Percentiles rank a stretch among this genome's conserved stretches.
Conservation (phyloP, 192 early-diverging fungal species). For the Entomortierella parvispora region DNA sequence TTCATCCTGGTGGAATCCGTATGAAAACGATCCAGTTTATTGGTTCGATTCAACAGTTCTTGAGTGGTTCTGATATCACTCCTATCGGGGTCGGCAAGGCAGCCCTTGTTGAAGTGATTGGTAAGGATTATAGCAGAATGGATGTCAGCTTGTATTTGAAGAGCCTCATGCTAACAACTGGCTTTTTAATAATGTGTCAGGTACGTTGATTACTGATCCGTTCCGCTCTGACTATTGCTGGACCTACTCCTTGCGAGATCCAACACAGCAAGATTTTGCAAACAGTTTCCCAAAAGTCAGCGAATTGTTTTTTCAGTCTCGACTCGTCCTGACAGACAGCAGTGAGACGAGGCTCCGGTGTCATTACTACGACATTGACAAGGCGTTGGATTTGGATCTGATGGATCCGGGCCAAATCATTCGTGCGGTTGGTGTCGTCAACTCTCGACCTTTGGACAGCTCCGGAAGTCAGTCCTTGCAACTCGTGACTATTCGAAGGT, state of each 20-base stretch:
- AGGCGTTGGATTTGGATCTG: too few species aligned
- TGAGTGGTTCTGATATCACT: not conserved
- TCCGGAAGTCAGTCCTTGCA: too few species aligned
- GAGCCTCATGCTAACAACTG: not conserved
- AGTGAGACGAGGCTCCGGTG: too few species aligned
- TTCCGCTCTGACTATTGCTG: constrained; percentile 13
- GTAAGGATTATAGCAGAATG: constrained; percentile 4
- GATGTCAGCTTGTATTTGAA: not conserved
- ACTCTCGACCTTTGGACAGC: too few species aligned
- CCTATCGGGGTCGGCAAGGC: not conserved
- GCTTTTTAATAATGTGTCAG: not conserved
- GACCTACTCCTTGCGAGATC: constrained; percentile 21
- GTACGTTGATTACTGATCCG: constrained; percentile 8
- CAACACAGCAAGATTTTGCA: constrained; percentile 11
- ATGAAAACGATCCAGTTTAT: constrained; percentile 11
- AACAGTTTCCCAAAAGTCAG: not conserved
- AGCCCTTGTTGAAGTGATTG: constrained; percentile 30
- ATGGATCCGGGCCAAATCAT: too few species aligned
- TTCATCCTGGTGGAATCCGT: constrained; percentile 14
- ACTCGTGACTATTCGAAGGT: not conserved
- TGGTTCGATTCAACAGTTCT: constrained; percentile 1
- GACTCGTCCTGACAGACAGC: not conserved
- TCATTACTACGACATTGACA: too few species aligned
- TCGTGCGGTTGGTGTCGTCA: too few species aligned
- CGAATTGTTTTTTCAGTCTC: not conserved